phyloP scores from a whole-genome alignment of 1,139 yeast genomes.

The Taphrina betulina region DNA sequence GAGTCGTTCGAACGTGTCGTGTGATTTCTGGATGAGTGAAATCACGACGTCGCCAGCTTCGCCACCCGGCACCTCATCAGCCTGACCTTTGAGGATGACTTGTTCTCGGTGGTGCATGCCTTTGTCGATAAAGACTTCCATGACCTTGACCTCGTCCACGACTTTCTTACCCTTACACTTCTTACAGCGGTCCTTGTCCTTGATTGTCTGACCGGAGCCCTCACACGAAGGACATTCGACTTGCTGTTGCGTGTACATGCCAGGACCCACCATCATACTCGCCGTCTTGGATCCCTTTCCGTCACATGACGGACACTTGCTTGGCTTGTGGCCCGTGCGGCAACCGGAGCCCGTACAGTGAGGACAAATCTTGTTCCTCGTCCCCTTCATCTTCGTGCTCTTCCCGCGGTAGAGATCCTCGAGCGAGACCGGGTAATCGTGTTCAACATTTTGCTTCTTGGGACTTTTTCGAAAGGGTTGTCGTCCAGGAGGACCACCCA shows the following conservation, averaged over 20 bases:
- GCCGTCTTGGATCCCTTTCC: slow-evolving; percentile 65
- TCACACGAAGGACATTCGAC: slow-evolving; percentile 68
- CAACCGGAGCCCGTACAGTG: slow-evolving; percentile 45
- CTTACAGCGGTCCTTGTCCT: slow-evolving; percentile 66
- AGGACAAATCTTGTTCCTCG: slow-evolving; percentile 69
- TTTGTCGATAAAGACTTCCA: slow-evolving; percentile 73
- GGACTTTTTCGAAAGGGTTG: slow-evolving; percentile 32
- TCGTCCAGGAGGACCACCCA: slow-evolving; percentile 33
- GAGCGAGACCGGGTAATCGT: slow-evolving; percentile 63
- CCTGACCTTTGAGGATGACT: slow-evolving; percentile 63
- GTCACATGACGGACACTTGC: slow-evolving; percentile 63
- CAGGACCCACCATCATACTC: slow-evolving; percentile 67
- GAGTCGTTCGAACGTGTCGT: slow-evolving; percentile 56
- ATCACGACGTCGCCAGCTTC: slow-evolving; percentile 76
- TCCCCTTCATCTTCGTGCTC: slow-evolving; percentile 68
- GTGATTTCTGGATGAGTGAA: slow-evolving; percentile 52
- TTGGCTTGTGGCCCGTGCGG: slow-evolving; percentile 56
- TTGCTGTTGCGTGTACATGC: slow-evolving; percentile 64
- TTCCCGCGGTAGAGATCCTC: slow-evolving; percentile 83
- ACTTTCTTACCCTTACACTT: slow-evolving; percentile 67
- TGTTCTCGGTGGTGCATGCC: slow-evolving; percentile 67
- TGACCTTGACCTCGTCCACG: slow-evolving; percentile 64
- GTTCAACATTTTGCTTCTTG: slow-evolving; percentile 53
- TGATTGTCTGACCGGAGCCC: slow-evolving; percentile 65
- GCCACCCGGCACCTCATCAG: slow-evolving; percentile 76